Percentiles rank a stretch among this genome's conserved stretches.
These are phyloP conservation scores for Apiospora aurea DNA, from an alignment of 2,329 filamentous ascomycete genomes.

Conservation along the genomic window DNA sequence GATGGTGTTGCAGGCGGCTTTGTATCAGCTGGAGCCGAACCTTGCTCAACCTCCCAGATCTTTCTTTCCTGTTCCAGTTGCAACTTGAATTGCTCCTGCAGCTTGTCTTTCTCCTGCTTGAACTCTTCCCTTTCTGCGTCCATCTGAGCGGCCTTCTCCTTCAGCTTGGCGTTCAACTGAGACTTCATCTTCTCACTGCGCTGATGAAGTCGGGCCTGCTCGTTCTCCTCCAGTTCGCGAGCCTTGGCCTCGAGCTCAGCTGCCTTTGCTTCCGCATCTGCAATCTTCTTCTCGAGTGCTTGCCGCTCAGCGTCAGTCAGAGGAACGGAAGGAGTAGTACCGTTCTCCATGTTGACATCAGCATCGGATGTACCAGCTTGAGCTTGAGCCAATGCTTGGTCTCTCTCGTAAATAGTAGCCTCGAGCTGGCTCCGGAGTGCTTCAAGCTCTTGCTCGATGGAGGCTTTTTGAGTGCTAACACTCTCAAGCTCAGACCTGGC, in stretches of 20 bases:
- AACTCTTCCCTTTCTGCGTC: constrained; percentile 52
- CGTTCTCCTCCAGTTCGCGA: constrained; percentile 68
- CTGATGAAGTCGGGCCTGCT: constrained; percentile 66
- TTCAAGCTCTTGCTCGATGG: constrained; percentile 69
- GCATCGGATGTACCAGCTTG: constrained; percentile 38
- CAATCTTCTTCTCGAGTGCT: constrained; percentile 67
- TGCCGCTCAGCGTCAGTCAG: constrained; percentile 66
- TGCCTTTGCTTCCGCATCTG: constrained; percentile 66
- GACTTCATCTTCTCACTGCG: constrained; percentile 75
- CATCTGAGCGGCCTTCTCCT: constrained; percentile 64
- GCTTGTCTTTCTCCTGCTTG: constrained; percentile 59
- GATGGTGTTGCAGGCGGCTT: constrained; percentile 47
- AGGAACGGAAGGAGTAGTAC: constrained; percentile 34
- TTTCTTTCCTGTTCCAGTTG: constrained; percentile 68
- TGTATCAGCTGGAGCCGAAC: constrained; percentile 6
- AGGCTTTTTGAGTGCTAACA: constrained; percentile 71
- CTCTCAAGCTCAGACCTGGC: constrained; percentile 69
- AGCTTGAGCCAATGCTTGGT: constrained; percentile 60
- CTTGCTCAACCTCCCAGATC: constrained; percentile 58
- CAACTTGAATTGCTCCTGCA: constrained; percentile 53
- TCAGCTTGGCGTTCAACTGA: constrained; percentile 72
- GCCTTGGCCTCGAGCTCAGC: constrained; percentile 70
- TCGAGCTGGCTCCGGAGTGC: constrained; percentile 66
- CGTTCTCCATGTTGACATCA: constrained; percentile 41
- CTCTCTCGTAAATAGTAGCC: constrained; percentile 67